These are phyloP conservation scores for Bassia scoparia DNA, from an alignment of 148 eudicot genomes.

Conservation along the genomic window DNA sequence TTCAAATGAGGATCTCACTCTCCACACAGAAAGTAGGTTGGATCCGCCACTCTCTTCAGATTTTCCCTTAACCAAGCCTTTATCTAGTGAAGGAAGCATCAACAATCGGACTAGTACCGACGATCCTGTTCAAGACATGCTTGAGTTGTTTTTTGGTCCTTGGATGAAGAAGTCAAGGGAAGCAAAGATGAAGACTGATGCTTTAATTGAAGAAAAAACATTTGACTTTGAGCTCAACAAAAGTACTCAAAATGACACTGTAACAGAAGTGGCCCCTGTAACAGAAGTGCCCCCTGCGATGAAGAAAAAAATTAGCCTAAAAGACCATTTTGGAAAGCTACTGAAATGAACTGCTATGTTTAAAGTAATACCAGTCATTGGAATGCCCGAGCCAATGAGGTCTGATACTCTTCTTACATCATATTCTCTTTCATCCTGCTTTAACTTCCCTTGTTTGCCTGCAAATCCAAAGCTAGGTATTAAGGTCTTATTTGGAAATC, in stretches of 20 bases:
- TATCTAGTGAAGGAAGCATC: slow-evolving; percentile 24
- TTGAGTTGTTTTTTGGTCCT: slow-evolving; percentile 64
- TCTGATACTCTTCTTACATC: not conserved
- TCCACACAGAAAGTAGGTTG: slow-evolving; percentile 17
- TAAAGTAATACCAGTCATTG: not conserved
- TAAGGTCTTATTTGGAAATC: not conserved
- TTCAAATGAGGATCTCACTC: slow-evolving; percentile 16
- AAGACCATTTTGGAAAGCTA: slow-evolving; percentile 49
- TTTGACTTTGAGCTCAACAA: slow-evolving; percentile 24
- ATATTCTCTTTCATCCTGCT: not conserved
- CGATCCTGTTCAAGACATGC: slow-evolving; percentile 59
- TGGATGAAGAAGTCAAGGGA: slow-evolving; percentile 34
- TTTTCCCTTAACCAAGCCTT: slow-evolving; percentile 21
- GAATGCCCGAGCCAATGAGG: slow-evolving; percentile 5
- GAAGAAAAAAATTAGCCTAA: slow-evolving; percentile 62
- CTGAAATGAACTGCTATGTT: slow-evolving; percentile 31
- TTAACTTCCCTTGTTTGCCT: not conserved
- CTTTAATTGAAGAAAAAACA: slow-evolving; percentile 22
- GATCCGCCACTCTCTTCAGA: slow-evolving; percentile 21
- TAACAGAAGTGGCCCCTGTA: slow-evolving; percentile 30
- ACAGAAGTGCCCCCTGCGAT: slow-evolving; percentile 32
- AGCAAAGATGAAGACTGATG: slow-evolving; percentile 31
- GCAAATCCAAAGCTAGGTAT: not conserved
- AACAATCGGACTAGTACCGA: slow-evolving; percentile 24
- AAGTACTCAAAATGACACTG: slow-evolving; percentile 25